These are phyloP conservation scores for Pseudogymnoascus sp. DNA, from an alignment of 2,329 filamentous ascomycete species.

Conservation along the genomic window DNA sequence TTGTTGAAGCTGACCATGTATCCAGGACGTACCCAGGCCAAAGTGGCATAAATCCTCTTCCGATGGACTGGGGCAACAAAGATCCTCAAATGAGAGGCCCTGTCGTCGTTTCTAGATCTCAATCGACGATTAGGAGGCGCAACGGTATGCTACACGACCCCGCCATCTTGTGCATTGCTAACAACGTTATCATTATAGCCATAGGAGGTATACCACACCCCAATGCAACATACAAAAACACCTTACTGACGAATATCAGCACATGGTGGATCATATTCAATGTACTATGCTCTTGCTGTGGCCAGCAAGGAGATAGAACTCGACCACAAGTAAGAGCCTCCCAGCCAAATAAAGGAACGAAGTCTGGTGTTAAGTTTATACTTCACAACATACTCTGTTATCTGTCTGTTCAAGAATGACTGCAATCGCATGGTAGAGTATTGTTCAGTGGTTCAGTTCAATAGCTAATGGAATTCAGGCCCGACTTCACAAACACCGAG, in stretches of 20 bases:
- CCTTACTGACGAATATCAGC: constrained; percentile 50
- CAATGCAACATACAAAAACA: constrained; percentile 9
- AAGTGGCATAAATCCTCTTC: constrained; percentile 85
- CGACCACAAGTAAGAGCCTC: constrained; percentile 55
- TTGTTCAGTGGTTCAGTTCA: not conserved
- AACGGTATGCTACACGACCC: constrained; percentile 53
- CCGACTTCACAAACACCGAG: constrained; percentile 77
- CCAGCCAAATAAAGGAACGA: not conserved
- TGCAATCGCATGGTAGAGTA: too few species aligned
- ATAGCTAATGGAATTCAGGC: constrained; percentile 30
- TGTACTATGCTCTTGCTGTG: constrained; percentile 89
- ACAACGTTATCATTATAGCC: constrained; percentile 32
- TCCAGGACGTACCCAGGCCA: constrained; percentile 80
- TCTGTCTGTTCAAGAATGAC: too few species aligned
- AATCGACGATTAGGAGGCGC: constrained; percentile 67
- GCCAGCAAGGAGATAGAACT: constrained; percentile 81
- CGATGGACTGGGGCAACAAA: constrained; percentile 76
- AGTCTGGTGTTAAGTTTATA: not conserved
- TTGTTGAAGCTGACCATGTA: constrained; percentile 5
- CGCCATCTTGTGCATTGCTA: constrained; percentile 20
- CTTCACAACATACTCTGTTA: constrained; percentile 8
- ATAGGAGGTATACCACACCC: constrained; percentile 45
- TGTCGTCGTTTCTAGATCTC: constrained; percentile 73
- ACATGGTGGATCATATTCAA: constrained; percentile 86
- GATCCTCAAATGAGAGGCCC: constrained; percentile 73